Percentiles rank a stretch among this genome's conserved stretches.
These are phyloP conservation scores for Leptodontidium sp. DNA, from an alignment of 2,329 filamentous ascomycete genomes.

Conservation along the genomic window DNA sequence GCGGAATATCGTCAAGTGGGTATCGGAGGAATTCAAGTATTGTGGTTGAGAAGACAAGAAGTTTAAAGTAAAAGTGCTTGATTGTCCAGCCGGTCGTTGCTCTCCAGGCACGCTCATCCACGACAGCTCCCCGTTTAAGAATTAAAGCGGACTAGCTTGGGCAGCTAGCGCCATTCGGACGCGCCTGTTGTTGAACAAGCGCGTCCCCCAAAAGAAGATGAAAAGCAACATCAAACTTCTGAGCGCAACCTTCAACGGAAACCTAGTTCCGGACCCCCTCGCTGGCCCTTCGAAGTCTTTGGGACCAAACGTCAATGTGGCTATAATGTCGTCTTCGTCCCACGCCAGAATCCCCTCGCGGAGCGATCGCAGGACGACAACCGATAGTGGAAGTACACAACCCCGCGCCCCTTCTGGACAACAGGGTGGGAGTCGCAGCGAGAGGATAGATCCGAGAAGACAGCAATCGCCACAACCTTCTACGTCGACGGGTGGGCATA, in stretches of 20 bases:
- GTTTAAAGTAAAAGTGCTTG: conserved; percentile 24
- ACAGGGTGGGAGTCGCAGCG: conserved; percentile 38
- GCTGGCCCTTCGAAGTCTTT: not conserved
- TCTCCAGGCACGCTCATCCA: conserved; percentile 23
- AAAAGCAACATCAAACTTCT: conserved; percentile 3
- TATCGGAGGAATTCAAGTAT: conserved; percentile 11
- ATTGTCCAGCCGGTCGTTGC: conserved; percentile 1
- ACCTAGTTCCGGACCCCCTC: not conserved
- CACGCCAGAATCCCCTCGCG: conserved; percentile 44
- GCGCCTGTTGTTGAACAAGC: conserved; percentile 9
- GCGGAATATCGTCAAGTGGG: conserved; percentile 11
- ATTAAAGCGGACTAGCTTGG: conserved; percentile 8
- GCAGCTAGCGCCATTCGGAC: conserved; percentile 16
- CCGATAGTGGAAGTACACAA: conserved; percentile 44
- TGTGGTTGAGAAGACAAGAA: conserved; percentile 15
- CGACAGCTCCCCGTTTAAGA: conserved; percentile 16
- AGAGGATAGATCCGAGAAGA: conserved; percentile 40
- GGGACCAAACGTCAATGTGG: conserved; percentile 40
- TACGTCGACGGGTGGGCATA: conserved; percentile 52
- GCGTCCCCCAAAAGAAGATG: conserved; percentile 1
- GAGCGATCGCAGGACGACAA: conserved; percentile 42
- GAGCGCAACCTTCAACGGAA: not conserved
- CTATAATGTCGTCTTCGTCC: conserved; percentile 46
- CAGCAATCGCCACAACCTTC: conserved; percentile 42
- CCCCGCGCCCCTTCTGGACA: conserved; percentile 43